Percentiles rank a stretch among this genome's conserved stretches.
phyloP scores from a whole-genome alignment of 225 moss, liverwort and hornwort species.

The Straminergon stramineum region DNA sequence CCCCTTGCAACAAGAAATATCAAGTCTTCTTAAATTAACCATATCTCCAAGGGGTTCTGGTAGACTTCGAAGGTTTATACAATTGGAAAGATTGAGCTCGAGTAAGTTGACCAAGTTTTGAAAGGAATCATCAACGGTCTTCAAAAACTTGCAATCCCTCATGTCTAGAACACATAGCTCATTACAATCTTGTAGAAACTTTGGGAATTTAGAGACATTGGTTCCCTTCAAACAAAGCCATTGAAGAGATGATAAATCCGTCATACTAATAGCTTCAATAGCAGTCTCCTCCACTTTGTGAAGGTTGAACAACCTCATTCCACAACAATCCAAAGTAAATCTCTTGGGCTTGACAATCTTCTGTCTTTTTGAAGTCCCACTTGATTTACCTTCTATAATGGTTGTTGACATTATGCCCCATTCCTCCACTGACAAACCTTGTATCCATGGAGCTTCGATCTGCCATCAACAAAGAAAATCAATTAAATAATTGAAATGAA shows the following conservation, averaged over 20 bases:
- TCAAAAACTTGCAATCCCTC: background rate
- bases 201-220: rapidly evolving
- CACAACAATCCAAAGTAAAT: background rate
- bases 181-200: background rate
- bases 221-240: background rate
- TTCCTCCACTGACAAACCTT: no score
- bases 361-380: background rate
- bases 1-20: rapidly evolving
- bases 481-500: no score
- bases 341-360: rapidly evolving
- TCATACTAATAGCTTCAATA: background rate
- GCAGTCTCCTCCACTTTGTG: background rate
- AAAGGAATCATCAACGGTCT: background rate
- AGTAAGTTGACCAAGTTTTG: background rate
- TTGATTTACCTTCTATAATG: no score
- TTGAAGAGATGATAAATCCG: background rate
- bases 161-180: background rate
- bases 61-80: rapidly evolving
- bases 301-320: background rate
- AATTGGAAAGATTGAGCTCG: background rate
- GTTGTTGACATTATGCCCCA: no score
- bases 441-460: no score
- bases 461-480: no score
- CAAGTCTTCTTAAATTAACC: background rate
- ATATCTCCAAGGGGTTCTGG: rapidly evolving